Conservation (phyloP, 495 filamentous ascomycete species). For the Talaromyces ruber region DNA sequence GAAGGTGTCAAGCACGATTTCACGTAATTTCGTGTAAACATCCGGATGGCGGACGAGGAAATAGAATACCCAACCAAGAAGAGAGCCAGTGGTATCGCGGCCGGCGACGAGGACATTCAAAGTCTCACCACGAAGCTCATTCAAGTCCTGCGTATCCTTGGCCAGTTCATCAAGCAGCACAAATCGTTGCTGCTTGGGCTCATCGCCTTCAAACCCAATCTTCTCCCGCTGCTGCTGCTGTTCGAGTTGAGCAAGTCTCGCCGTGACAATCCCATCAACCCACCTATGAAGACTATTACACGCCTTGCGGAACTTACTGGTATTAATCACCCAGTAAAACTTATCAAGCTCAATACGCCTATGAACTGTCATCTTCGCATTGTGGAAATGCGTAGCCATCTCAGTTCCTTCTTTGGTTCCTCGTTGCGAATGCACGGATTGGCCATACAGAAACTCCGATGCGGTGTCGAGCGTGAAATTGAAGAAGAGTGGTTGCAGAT, state of each 20-base stretch:
- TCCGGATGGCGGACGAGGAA: constrained; percentile 14
- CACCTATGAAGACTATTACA: constrained; percentile 37
- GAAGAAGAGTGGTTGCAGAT: constrained; percentile 44
- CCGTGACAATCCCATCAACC: constrained; percentile 18
- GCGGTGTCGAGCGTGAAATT: constrained; percentile 41
- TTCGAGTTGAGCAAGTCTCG: constrained; percentile 3
- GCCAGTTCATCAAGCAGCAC: constrained; percentile 23
- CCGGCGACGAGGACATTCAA: constrained; percentile 51
- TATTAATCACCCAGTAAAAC: constrained; percentile 40
- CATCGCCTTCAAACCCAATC: not conserved
- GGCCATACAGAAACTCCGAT: constrained; percentile 40
- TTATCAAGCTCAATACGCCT: constrained; percentile 31
- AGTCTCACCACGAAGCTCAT: constrained; percentile 32
- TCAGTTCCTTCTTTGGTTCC: constrained; percentile 3
- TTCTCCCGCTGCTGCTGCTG: not conserved
- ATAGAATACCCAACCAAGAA: constrained; percentile 47
- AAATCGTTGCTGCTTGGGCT: constrained; percentile 28
- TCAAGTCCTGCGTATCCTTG: constrained; percentile 6
- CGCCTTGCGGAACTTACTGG: constrained; percentile 28
- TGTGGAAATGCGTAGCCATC: constrained; percentile 33
- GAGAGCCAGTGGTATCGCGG: constrained; percentile 52
- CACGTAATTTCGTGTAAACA: constrained; percentile 10
- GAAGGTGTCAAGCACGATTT: constrained; percentile 25
- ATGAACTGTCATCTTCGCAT: constrained; percentile 35
- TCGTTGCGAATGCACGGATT: constrained; percentile 16